Base-by-base conservation (phyloP, 2,329 filamentous ascomycete genomes). In the Tricladium varicosporioides region DNA sequence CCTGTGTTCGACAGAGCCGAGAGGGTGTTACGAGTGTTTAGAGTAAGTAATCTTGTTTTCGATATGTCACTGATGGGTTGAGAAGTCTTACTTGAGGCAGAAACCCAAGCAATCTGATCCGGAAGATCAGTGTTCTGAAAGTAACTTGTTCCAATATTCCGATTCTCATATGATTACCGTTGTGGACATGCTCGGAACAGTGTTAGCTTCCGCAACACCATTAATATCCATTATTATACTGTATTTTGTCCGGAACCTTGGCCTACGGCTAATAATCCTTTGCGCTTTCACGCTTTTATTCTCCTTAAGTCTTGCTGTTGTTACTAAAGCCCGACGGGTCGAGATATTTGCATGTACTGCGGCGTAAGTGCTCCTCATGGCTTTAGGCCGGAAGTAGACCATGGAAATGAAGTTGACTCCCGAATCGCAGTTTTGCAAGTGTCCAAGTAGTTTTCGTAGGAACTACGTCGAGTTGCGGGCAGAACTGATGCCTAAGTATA, bases 291-390 rank as follows among this genome's bases (percentile, higher is more conserved):
- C 67, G n/a, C 56, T 69, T 22, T 33, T 69, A 1, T 71, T 70
- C 49, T 63, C 62, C n/a, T 50, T 63, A 31, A 64, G 60, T 7
- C 60, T 71, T 32, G 63, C 63, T 49, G 46, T 68, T 1, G 63
- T 63, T 48, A 69, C 66, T 3, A 67, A 66, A 33, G 62, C 67
- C 13, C 63, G 61, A 42, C 61, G 68, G 45, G 65, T 66, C 18
- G 67, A 70, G 61, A 64, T 70, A 19, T 67, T 70, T 43, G 62
- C 65, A 11, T 64, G 64, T 14, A 68, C 67, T 3, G 68, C 67
- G 47, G 66, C 68, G 62, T 70, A 61, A 61, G 67, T 67, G n/a
- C n/a, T 5, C 43, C 7, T 9, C n/a, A n/a, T 45, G 5, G 15
- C 18, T 27, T 16, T 11, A 43, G 43, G n/a, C 27, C 11, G 22